phyloP scores from a whole-genome alignment of 257 asterid genomes.

The Gentiana macrophylla region DNA sequence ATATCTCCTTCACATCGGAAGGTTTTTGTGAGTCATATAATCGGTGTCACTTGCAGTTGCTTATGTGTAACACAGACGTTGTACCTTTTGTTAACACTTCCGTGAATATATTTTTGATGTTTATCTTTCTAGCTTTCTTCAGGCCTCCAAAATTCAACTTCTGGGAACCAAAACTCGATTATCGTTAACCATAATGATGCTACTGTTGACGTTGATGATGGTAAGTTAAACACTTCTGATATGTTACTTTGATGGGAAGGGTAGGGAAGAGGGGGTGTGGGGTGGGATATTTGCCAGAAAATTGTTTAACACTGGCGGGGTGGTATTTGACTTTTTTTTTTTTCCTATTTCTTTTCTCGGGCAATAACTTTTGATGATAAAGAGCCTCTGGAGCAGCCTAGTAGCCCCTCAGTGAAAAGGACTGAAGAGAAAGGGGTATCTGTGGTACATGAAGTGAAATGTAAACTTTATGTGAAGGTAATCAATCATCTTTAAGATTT shows the following conservation, averaged over 20 bases:
- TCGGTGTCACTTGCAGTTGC: too few species aligned
- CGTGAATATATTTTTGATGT: background rate
- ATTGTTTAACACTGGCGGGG: too few species aligned
- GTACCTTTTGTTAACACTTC: too few species aligned
- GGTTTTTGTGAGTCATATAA: too few species aligned
- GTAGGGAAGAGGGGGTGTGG: too few species aligned
- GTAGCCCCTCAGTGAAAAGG: conserved; percentile 91
- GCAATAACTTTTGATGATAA: conserved; percentile 14
- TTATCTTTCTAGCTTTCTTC: conserved; percentile 1
- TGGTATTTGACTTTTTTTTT: too few species aligned
- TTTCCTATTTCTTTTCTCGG: background rate
- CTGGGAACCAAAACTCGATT: conserved; percentile 18
- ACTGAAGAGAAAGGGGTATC: conserved; percentile 66
- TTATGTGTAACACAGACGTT: too few species aligned
- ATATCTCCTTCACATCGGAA: too few species aligned
- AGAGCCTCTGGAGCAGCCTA: conserved; percentile 82
- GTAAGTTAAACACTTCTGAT: conserved; percentile 9
- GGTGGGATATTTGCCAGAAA: too few species aligned
- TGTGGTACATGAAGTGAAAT: conserved; percentile 84
- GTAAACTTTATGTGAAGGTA: conserved; percentile 90
- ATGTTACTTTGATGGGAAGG: background rate
- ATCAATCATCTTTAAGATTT: background rate
- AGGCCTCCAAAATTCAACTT: conserved; percentile 24
- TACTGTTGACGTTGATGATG: conserved; percentile 25
- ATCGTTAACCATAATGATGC: conserved; percentile 10